Evolutionary conservation across 192 early-diverging fungal genomes (phyloP).

Genomic region (Coemansia sp.): DNA sequence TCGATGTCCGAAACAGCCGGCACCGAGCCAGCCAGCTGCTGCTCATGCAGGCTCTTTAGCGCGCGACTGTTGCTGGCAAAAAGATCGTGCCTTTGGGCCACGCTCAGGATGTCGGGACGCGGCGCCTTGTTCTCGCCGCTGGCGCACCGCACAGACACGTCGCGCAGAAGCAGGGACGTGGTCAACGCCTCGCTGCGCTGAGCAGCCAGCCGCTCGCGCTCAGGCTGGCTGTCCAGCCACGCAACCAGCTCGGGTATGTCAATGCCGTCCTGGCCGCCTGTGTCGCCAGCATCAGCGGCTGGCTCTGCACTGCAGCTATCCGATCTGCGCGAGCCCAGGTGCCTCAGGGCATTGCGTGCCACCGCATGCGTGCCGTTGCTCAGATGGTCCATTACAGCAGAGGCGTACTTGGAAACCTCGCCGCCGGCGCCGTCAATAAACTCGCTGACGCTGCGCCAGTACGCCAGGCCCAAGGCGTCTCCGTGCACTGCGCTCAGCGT

Average conservation of each 20-base stretch:
- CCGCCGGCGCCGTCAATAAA: conserved; percentile 45
- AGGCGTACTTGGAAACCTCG: conserved; percentile 20
- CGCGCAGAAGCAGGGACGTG: conserved; percentile 16
- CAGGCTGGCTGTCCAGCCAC: conserved; percentile 32
- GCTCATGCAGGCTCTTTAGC: conserved; percentile 12
- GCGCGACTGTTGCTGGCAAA: conserved; percentile 9
- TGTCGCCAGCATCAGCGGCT: not conserved
- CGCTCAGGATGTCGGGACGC: not conserved
- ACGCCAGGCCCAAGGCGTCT: conserved; percentile 43
- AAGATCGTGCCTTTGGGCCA: conserved; percentile 4
- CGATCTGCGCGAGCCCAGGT: not conserved
- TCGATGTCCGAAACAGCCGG: conserved; percentile 1
- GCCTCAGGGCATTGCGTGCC: conserved; percentile 16
- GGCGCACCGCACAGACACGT: conserved; percentile 20
- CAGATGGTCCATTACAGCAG: conserved; percentile 38
- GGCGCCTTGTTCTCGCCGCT: not conserved
- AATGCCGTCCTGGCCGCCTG: not conserved
- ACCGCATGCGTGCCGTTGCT: conserved; percentile 23
- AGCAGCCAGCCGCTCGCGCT: conserved; percentile 27
- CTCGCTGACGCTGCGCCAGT: conserved; percentile 47
- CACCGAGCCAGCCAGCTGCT: not conserved
- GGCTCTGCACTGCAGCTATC: not conserved
- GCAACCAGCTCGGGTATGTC: conserved; percentile 15
- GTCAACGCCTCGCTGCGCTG: conserved; percentile 32
- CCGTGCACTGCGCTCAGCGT: conserved; percentile 28